Percentiles rank a stretch among this genome's conserved stretches.
phyloP scores from a whole-genome alignment of 495 filamentous ascomycete genomes.

The Physcia stellaris region DNA sequence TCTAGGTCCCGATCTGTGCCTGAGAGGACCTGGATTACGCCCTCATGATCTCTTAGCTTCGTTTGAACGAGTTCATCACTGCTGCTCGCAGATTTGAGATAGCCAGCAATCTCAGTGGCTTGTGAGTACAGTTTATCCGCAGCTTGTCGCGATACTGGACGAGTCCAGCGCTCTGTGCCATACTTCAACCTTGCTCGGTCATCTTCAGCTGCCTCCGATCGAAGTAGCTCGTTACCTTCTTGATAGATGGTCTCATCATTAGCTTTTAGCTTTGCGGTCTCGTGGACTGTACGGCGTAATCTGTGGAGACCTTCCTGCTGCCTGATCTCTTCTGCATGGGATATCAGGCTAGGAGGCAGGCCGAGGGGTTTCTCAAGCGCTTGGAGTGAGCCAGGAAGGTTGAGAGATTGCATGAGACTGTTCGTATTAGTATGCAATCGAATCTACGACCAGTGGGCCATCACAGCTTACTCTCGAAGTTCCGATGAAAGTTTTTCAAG shows the following conservation, averaged over 20 bases:
- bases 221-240: slow-evolving; percentile 65
- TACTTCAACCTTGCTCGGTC: slow-evolving; percentile 59
- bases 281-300: slow-evolving; percentile 62
- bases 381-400: slow-evolving; percentile 85
- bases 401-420: slow-evolving; percentile 61
- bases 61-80: slow-evolving; percentile 69
- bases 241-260: slow-evolving; percentile 63
- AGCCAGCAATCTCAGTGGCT: slow-evolving; percentile 67
- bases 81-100: slow-evolving; percentile 70
- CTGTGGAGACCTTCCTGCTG: slow-evolving; percentile 75
- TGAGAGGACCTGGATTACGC: slow-evolving; percentile 56
- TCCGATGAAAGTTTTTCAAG: slow-evolving; percentile 69
- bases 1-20: slow-evolving; percentile 68
- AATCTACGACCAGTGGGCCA: background rate
- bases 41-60: slow-evolving; percentile 65
- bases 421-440: slow-evolving; percentile 8
- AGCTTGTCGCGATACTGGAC: slow-evolving; percentile 53
- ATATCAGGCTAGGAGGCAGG: slow-evolving; percentile 66
- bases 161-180: slow-evolving; percentile 76
- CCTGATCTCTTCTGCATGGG: slow-evolving; percentile 90
- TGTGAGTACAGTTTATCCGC: slow-evolving; percentile 64
- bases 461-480: slow-evolving; percentile 49
- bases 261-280: slow-evolving; percentile 72
- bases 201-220: slow-evolving; percentile 74
- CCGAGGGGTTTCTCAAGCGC: slow-evolving; percentile 91